phyloP scores from a whole-genome alignment of 371 early-diverging fungal species.

The Mucor piriformis region DNA sequence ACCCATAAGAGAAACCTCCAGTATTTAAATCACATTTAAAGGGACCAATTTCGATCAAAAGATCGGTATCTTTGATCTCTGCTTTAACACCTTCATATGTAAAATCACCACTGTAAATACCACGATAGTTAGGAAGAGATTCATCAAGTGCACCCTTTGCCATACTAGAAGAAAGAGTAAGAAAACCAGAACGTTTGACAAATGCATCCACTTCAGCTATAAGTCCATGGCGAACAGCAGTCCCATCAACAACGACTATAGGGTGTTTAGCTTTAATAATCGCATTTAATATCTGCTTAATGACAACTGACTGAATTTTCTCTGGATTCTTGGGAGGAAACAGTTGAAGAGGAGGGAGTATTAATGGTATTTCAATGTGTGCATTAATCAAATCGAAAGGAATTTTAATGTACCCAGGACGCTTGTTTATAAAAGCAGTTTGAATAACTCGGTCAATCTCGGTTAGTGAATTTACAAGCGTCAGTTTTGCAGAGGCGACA shows the following conservation, averaged over 20 bases:
- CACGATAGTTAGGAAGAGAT: slow-evolving; percentile 34
- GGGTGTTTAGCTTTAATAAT: slow-evolving; percentile 40
- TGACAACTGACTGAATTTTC: slow-evolving; percentile 27
- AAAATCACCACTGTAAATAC: slow-evolving; percentile 45
- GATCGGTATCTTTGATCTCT: slow-evolving; percentile 42
- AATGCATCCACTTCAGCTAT: slow-evolving; percentile 33
- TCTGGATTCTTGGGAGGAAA: slow-evolving; percentile 24
- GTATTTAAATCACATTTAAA: slow-evolving; percentile 58
- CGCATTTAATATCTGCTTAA: slow-evolving; percentile 26
- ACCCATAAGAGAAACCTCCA: slow-evolving; percentile 44
- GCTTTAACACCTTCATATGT: slow-evolving; percentile 29
- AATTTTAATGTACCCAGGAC: slow-evolving; percentile 51
- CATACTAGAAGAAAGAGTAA: slow-evolving; percentile 48
- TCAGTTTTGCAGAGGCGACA: slow-evolving; percentile 39
- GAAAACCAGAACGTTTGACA: slow-evolving; percentile 39
- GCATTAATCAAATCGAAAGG: slow-evolving; percentile 46
- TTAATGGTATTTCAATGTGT: slow-evolving; percentile 36
- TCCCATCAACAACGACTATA: slow-evolving; percentile 51
- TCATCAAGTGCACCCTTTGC: slow-evolving; percentile 51
- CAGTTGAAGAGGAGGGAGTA: neutral
- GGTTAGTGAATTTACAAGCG: slow-evolving; percentile 28
- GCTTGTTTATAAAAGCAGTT: slow-evolving; percentile 21
- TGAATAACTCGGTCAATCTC: slow-evolving; percentile 49
- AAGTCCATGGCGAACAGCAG: slow-evolving; percentile 39
- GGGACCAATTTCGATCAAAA: slow-evolving; percentile 49